These are phyloP conservation scores for Dothideomycetidae sp. DNA, from an alignment of 2,329 filamentous ascomycete genomes.

Conservation along the genomic window DNA sequence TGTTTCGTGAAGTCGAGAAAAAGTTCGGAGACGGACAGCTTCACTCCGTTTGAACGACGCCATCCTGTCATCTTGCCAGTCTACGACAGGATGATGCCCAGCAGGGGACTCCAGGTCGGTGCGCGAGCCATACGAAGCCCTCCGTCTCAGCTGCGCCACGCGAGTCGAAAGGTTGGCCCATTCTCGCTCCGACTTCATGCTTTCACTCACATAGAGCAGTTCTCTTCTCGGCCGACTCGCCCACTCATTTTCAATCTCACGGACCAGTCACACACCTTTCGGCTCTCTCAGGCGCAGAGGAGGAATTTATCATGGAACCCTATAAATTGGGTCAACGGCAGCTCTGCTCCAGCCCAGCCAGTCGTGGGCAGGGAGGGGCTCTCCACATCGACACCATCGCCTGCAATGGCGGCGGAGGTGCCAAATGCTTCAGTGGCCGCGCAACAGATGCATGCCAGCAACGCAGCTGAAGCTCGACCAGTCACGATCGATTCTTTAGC, in stretches of 20 bases:
- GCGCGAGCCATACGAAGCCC: conserved; percentile 14
- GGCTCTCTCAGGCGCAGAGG: conserved; percentile 1
- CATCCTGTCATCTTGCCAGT: too few relatives aligned
- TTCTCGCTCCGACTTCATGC: not conserved
- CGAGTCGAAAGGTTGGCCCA: conserved; percentile 16
- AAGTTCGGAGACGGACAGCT: too few relatives aligned
- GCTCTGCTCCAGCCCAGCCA: conserved; percentile 12
- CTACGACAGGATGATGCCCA: conserved; percentile 31
- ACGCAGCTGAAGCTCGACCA: conserved; percentile 18
- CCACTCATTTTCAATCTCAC: conserved; percentile 7
- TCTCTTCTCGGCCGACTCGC: conserved; percentile 16
- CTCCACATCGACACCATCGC: conserved; percentile 17
- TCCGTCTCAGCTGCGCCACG: conserved; percentile 15
- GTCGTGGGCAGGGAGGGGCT: conserved; percentile 19
- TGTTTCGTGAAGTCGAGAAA: too few relatives aligned
- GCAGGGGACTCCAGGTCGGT: conserved; percentile 31
- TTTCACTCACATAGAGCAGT: conserved; percentile 13
- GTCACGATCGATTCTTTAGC: conserved; percentile 14
- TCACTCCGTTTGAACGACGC: too few relatives aligned
- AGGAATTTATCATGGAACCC: conserved; percentile 9
- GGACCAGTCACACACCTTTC: not conserved
- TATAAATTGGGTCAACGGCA: conserved; percentile 2
- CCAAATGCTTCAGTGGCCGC: not conserved
- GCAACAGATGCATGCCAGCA: conserved; percentile 12
- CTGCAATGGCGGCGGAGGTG: conserved; percentile 10